phyloP scores from a whole-genome alignment of 495 filamentous ascomycete species.

The Evernia prunastri region DNA sequence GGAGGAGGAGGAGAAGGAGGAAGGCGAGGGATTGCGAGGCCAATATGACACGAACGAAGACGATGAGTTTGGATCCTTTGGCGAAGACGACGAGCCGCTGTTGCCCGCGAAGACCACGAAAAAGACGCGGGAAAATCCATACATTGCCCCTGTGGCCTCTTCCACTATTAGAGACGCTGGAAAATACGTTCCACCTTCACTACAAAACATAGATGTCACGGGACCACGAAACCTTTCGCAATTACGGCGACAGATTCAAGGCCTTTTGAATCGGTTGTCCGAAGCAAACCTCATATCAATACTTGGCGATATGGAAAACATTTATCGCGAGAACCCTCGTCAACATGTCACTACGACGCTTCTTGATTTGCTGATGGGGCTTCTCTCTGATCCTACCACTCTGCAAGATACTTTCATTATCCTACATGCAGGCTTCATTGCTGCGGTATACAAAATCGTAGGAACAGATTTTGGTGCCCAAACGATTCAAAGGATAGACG shows the following conservation, averaged over 20 bases:
- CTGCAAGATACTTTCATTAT: slow-evolving; percentile 85
- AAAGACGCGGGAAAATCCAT: slow-evolving; percentile 53
- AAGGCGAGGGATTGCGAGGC: slow-evolving; percentile 27
- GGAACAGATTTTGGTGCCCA: slow-evolving; percentile 86
- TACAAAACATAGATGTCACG: slow-evolving; percentile 55
- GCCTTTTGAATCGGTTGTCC: slow-evolving; percentile 85
- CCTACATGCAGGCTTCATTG: slow-evolving; percentile 82
- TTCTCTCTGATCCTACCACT: slow-evolving; percentile 67
- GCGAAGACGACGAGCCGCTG: slow-evolving; percentile 30
- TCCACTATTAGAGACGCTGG: slow-evolving; percentile 27
- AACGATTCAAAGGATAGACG: slow-evolving; percentile 67
- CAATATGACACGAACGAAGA: slow-evolving; percentile 38
- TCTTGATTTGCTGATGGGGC: slow-evolving; percentile 62
- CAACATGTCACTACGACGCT: slow-evolving; percentile 76
- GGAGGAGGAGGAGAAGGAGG: slow-evolving; percentile 30
- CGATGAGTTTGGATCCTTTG: slow-evolving; percentile 28
- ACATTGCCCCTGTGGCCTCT: slow-evolving; percentile 47
- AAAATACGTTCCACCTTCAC: slow-evolving; percentile 86
- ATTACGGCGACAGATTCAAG: slow-evolving; percentile 73
- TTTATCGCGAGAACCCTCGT: slow-evolving; percentile 75
- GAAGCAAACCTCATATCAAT: slow-evolving; percentile 82
- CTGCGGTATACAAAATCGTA: slow-evolving; percentile 76
- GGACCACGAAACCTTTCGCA: slow-evolving; percentile 62
- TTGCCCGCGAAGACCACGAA: slow-evolving; percentile 30
- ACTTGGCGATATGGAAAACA: slow-evolving; percentile 66